Base-by-base conservation (phyloP, 140 eudicot species). In the Erigeron philadelphicus region DNA sequence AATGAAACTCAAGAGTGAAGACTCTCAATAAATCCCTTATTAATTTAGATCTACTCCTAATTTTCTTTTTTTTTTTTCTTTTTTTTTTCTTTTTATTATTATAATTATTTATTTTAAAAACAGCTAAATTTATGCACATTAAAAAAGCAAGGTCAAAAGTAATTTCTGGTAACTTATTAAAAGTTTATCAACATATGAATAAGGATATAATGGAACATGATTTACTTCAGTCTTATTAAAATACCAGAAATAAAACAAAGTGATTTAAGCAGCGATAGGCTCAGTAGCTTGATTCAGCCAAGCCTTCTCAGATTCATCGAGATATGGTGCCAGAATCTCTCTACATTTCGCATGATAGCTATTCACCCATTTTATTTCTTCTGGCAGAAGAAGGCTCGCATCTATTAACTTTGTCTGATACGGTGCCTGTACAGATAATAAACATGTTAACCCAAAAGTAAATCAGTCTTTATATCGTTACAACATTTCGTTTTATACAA, bases 221-320 rank as follows among this genome's bases (percentile, higher is more conserved):
- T 23, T 57, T 64, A 63, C 64, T 70, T 45, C 16, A 43, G 64
- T 63, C 11, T 23, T 0, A 9, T 31, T 42, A 42, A 54, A 42
- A 15, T 9, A 21, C 21, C 41, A 12, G 42, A 53, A 15, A 53
- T 9, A 25, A 11, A 9, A n/a, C 0, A 11, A 6, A 6, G 7
- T 23, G n/a, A 23, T 25, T 61, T 75, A 83, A 11, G 78, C 82
- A 66, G 67, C 47, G 60, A 93, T 78, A 35, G 96, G 88, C 76
- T 89, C 87, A 9, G 96, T 93, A 61, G 98, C 98, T 65, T 85
- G 78, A 66, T 75, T 81, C 65, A 93, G 79, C 98, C 98, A 93
- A 3, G 74, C 73, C 86, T 75, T 84, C 75, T 93, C 95, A 15
- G 84, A 70, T 40, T 81, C 84, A 68, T 76, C 68, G 79, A 93